phyloP scores from a whole-genome alignment of 257 asterid species.

The Dorcoceras hygrometricum region DNA sequence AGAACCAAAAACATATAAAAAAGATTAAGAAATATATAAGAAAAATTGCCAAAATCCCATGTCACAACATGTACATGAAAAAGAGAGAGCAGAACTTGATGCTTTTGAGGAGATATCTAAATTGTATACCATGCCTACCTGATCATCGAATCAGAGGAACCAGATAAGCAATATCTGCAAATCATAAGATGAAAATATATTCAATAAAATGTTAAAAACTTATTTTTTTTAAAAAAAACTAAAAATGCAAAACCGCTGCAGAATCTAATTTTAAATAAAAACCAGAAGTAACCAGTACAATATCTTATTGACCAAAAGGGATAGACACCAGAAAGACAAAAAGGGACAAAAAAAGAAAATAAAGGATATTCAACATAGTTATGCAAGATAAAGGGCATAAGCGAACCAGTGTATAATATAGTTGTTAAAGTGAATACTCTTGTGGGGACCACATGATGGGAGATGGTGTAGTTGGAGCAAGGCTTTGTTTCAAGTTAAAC shows the following conservation, averaged over 20 bases:
- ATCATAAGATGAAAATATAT: slow-evolving; percentile 18
- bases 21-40: not conserved
- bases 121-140: slow-evolving; percentile 44
- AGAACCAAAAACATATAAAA: slow-evolving; percentile 6
- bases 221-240: not conserved
- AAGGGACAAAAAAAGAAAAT: not conserved
- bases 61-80: not conserved
- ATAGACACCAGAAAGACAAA: too few relatives aligned
- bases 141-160: slow-evolving; percentile 98
- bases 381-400: not conserved
- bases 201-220: slow-evolving; percentile 7
- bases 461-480: too few relatives aligned
- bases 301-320: too few relatives aligned
- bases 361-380: slow-evolving; percentile 7
- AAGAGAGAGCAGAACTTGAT: slow-evolving; percentile 11
- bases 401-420: not conserved
- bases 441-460: too few relatives aligned
- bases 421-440: not conserved
- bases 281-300: too few relatives aligned
- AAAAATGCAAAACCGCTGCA: not conserved
- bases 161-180: slow-evolving; percentile 94
- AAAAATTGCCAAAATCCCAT: not conserved
- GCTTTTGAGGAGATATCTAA: slow-evolving; percentile 13
- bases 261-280: not conserved
- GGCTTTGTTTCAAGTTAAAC: too few relatives aligned